Evolutionary conservation across 495 filamentous ascomycete species (phyloP).

Genomic region (Aspergillus heteromorphus): DNA sequence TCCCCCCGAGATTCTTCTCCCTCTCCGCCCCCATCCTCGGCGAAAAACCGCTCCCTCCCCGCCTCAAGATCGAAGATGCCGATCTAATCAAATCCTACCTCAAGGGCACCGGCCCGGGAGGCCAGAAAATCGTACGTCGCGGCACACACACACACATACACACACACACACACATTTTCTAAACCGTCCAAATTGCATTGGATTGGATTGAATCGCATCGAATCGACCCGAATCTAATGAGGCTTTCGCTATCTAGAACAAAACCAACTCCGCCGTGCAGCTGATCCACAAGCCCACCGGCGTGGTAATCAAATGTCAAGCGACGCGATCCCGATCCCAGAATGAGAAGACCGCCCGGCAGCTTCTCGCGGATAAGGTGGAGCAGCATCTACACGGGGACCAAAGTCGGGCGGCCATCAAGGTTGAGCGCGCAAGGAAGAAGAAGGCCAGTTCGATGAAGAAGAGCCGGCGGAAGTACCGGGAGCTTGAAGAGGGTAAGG

Average conservation of each 20-base stretch:
- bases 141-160: too few relatives aligned
- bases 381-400: slow-evolving; percentile 58
- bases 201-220: too few relatives aligned
- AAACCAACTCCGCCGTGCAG: slow-evolving; percentile 94
- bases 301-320: slow-evolving; percentile 86
- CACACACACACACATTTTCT: too few relatives aligned
- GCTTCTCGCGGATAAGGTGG: slow-evolving; percentile 71
- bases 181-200: too few relatives aligned
- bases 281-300: slow-evolving; percentile 85
- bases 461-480: slow-evolving; percentile 64
- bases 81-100: slow-evolving; percentile 82
- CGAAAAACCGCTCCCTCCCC: slow-evolving; percentile 64
- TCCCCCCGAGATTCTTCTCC: slow-evolving; percentile 20
- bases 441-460: slow-evolving; percentile 62
- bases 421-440: slow-evolving; percentile 48
- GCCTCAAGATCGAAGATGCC: slow-evolving; percentile 65
- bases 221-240: too few relatives aligned
- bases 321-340: slow-evolving; percentile 77
- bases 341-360: slow-evolving; percentile 83
- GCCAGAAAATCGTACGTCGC: slow-evolving; percentile 81
- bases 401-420: slow-evolving; percentile 54
- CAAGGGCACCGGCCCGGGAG: slow-evolving; percentile 88
- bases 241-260: slow-evolving; percentile 61
- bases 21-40: slow-evolving; percentile 14
- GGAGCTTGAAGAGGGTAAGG: slow-evolving; percentile 39